These are phyloP conservation scores for Heracleum sosnowskyi DNA, from an alignment of 129 eudicot species.

Conservation along the genomic window DNA sequence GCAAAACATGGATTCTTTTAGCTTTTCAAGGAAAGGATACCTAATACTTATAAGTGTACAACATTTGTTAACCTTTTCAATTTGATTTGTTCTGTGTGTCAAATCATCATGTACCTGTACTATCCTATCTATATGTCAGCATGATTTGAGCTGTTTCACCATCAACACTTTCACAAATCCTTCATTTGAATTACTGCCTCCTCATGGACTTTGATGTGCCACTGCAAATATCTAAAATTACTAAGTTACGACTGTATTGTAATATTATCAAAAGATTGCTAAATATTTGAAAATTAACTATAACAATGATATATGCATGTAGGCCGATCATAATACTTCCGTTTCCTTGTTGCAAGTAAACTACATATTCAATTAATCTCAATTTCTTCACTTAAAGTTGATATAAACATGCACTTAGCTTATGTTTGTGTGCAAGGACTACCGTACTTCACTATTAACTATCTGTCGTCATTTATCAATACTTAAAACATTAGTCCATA, in stretches of 20 bases:
- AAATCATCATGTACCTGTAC: too few species aligned
- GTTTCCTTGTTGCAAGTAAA: too few species aligned
- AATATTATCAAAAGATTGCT: neutral
- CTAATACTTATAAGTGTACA: neutral
- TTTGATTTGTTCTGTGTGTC: neutral
- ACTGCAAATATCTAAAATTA: neutral
- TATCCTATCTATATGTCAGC: too few species aligned
- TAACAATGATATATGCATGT: neutral
- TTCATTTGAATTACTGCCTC: neutral
- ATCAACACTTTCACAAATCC: neutral
- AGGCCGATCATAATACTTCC: neutral
- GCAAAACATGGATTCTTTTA: neutral
- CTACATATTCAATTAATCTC: too few species aligned
- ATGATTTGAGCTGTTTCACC: neutral
- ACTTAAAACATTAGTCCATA: neutral
- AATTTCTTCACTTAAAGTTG: too few species aligned
- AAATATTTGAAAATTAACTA: neutral
- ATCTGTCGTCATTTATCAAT: neutral
- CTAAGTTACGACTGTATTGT: neutral
- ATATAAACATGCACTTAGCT: too few species aligned
- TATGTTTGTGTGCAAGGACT: neutral
- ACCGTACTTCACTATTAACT: neutral
- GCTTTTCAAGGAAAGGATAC: neutral
- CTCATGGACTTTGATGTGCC: neutral
- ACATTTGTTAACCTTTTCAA: neutral